Conservation (phyloP, 176 grass and related monocot genomes). For the sorghum (Sorghum bicolor) region DNA sequence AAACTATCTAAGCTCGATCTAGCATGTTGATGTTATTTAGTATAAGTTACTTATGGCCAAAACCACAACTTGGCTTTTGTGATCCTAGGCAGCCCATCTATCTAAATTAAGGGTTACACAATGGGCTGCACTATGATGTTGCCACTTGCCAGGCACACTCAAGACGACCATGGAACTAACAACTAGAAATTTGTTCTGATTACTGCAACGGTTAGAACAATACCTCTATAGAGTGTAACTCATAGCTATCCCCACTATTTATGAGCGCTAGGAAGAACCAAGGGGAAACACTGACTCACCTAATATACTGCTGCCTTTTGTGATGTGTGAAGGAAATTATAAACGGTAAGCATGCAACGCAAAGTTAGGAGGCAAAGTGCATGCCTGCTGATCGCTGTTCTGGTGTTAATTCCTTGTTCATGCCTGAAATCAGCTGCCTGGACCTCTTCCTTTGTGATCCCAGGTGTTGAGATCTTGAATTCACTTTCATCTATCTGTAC, state of each 20-base stretch:
- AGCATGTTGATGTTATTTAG: conserved; percentile 11
- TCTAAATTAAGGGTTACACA: background rate
- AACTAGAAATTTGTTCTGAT: background rate
- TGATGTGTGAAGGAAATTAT: conserved; percentile 40
- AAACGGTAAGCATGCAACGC: conserved; percentile 48
- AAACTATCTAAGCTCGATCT: background rate
- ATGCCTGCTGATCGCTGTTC: conserved; percentile 43
- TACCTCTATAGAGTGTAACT: background rate
- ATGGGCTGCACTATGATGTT: background rate
- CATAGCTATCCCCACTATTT: background rate
- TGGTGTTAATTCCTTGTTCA: conserved; percentile 24
- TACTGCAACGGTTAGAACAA: background rate
- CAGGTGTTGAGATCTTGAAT: conserved; percentile 21
- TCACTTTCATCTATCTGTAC: conserved; percentile 23
- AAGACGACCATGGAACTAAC: background rate
- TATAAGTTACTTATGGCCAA: background rate
- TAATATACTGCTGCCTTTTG: conserved; percentile 19
- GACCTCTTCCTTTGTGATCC: conserved; percentile 3
- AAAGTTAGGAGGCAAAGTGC: conserved; percentile 49
- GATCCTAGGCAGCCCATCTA: background rate
- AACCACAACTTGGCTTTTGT: background rate
- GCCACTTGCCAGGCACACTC: background rate
- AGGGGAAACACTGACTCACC: conserved; percentile 11
- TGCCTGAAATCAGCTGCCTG: background rate
- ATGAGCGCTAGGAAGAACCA: background rate